Percentiles rank a stretch among this genome's conserved stretches.
Evolutionary conservation across 2,329 filamentous ascomycete genomes (phyloP).

Genomic region (Colletotrichum navitas): DNA sequence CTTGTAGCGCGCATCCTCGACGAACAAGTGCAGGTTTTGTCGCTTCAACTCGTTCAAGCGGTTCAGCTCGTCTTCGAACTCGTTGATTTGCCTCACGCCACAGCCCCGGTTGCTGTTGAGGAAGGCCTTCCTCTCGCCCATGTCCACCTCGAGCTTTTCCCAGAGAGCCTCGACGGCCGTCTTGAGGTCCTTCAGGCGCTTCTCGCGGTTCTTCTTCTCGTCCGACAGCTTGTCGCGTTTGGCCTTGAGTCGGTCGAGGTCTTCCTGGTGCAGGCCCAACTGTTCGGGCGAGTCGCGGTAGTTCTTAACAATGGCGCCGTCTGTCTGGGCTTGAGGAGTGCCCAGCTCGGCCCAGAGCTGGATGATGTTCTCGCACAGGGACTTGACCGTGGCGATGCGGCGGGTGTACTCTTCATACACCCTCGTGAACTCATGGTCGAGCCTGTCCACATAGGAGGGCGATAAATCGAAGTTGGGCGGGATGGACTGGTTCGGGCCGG

Average conservation of each 20-base stretch:
- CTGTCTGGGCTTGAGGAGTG: slow-evolving; percentile 92
- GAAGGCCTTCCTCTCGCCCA: slow-evolving; percentile 86
- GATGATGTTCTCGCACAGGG: slow-evolving; percentile 86
- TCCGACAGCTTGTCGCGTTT: slow-evolving; percentile 87
- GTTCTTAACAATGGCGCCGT: slow-evolving; percentile 86
- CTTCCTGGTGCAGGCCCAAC: slow-evolving; percentile 89
- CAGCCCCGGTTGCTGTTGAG: slow-evolving; percentile 89
- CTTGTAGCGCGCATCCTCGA: slow-evolving; percentile 91
- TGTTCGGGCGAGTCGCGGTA: slow-evolving; percentile 94
- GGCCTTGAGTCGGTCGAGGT: slow-evolving; percentile 77
- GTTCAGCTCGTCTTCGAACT: slow-evolving; percentile 91
- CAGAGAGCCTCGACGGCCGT: slow-evolving; percentile 86
- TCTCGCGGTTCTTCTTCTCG: slow-evolving; percentile 89
- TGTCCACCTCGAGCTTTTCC: slow-evolving; percentile 87
- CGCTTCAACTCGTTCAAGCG: slow-evolving; percentile 92
- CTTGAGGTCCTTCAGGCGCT: slow-evolving; percentile 80
- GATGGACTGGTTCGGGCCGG: slow-evolving; percentile 79
- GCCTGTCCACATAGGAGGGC: slow-evolving; percentile 83
- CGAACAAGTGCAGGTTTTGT: slow-evolving; percentile 94
- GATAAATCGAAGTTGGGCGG: slow-evolving; percentile 93
- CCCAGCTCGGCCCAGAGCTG: slow-evolving; percentile 96
- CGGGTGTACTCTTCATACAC: slow-evolving; percentile 97
- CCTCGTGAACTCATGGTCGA: slow-evolving; percentile 91
- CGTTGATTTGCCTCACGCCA: slow-evolving; percentile 91
- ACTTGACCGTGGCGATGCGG: slow-evolving; percentile 80